These are phyloP conservation scores for Penicillium hordei DNA, from an alignment of 2,329 filamentous ascomycete species.

Conservation along the genomic window DNA sequence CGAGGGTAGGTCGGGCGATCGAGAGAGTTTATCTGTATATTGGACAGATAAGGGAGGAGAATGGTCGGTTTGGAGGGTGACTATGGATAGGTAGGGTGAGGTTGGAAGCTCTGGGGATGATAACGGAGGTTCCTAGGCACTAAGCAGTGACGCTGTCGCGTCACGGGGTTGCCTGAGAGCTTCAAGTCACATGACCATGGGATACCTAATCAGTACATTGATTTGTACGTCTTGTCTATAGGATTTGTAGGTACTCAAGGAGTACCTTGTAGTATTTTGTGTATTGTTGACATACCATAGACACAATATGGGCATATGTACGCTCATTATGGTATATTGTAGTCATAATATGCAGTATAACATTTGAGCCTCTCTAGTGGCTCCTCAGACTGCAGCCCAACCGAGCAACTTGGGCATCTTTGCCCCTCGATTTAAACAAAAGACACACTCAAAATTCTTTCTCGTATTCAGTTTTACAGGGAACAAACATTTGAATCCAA, in stretches of 20 bases:
- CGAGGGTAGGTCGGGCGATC: background rate
- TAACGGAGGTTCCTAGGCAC: slow-evolving; percentile 11
- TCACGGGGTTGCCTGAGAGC: slow-evolving; percentile 35
- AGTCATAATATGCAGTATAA: background rate
- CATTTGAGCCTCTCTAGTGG: background rate
- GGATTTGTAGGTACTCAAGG: background rate
- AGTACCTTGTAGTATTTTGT: background rate
- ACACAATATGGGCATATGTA: background rate
- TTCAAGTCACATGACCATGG: slow-evolving; percentile 20
- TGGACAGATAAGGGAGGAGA: background rate
- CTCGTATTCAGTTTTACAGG: background rate
- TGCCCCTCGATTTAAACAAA: slow-evolving; percentile 1
- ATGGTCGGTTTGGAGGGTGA: background rate
- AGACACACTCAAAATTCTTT: background rate
- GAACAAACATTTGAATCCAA: background rate
- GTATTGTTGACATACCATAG: background rate
- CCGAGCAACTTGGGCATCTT: slow-evolving; percentile 16
- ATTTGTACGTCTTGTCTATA: background rate
- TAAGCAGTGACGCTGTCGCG: slow-evolving; percentile 26
- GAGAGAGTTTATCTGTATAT: background rate
- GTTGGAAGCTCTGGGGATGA: slow-evolving; percentile 27
- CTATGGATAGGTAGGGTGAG: slow-evolving; percentile 9
- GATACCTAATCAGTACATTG: background rate
- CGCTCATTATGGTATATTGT: background rate
- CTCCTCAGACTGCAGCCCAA: slow-evolving; percentile 20